Evolutionary conservation across 768 basidiomycete species (phyloP).

Genomic region (Crassisporium funariophilum): DNA sequence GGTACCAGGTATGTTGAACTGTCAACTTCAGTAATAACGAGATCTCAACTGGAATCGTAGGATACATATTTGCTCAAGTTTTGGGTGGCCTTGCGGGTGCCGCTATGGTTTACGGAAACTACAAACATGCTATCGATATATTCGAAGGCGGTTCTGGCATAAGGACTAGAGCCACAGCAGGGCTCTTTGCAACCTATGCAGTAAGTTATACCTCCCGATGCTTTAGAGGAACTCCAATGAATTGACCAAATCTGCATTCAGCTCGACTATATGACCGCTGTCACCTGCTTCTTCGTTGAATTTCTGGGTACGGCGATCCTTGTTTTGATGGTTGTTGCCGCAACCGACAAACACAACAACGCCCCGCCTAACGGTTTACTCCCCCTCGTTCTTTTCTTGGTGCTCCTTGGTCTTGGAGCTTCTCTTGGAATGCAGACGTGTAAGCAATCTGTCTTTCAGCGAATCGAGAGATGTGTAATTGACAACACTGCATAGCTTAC

Average conservation of each 20-base stretch:
- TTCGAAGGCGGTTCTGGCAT: conserved; percentile 56
- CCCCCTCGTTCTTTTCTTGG: conserved; percentile 57
- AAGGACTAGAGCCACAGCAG: conserved; percentile 57
- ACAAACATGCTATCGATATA: conserved; percentile 65
- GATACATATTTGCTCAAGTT: conserved; percentile 49
- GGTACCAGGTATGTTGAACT: conserved; percentile 50
- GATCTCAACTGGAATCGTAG: conserved; percentile 9
- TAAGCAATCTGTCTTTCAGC: conserved; percentile 15
- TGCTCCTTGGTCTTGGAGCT: conserved; percentile 57
- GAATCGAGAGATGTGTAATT: conserved; percentile 6
- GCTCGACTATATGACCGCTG: conserved; percentile 26
- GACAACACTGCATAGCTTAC: conserved; percentile 38
- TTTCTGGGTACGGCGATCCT: conserved; percentile 61
- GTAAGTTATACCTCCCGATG: conserved; percentile 40
- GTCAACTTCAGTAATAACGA: not conserved
- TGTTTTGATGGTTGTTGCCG: conserved; percentile 53
- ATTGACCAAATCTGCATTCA: not conserved
- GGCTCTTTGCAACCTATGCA: conserved; percentile 61
- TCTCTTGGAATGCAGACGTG: conserved; percentile 65
- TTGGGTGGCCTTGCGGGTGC: conserved; percentile 64
- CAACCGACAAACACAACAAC: conserved; percentile 56
- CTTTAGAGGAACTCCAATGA: not conserved
- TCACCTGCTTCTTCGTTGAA: conserved; percentile 40
- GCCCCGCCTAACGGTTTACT: conserved; percentile 47
- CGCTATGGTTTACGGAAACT: conserved; percentile 62